A percentile compares a stretch with the other conserved stretches of the same genome.
Conservation (phyloP, 768 basidiomycete species). For the Russula abietina region DNA sequence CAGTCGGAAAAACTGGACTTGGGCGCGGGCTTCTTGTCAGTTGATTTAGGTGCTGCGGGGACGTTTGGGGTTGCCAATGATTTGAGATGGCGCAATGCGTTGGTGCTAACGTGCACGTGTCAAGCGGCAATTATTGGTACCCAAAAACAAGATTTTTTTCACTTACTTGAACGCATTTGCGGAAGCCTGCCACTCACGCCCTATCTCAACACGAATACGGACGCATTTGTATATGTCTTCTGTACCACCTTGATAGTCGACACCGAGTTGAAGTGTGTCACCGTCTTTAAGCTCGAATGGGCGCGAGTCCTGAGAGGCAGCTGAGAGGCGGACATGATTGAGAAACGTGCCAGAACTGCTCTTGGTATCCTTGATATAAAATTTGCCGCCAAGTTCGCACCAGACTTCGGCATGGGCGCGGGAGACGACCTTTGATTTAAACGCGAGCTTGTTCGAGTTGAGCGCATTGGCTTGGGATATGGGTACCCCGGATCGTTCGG, state of each 20-base stretch:
- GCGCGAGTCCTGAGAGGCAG: conserved; percentile 74
- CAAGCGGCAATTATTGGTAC: conserved; percentile 5
- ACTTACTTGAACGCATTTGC: conserved; percentile 89
- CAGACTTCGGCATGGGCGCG: conserved; percentile 94
- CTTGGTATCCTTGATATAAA: conserved; percentile 88
- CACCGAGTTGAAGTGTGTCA: conserved; percentile 89
- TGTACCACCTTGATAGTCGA: conserved; percentile 95
- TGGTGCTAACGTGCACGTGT: conserved; percentile 41
- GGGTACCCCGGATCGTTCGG: conserved; percentile 70
- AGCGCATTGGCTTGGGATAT: conserved; percentile 60
- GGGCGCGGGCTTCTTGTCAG: conserved; percentile 27
- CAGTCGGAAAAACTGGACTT: conserved; percentile 65
- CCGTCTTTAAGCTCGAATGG: conserved; percentile 83
- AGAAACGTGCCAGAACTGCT: conserved; percentile 89
- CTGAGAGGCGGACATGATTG: conserved; percentile 85
- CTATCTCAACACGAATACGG: conserved; percentile 89
- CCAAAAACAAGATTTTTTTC: background rate
- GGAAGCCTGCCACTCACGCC: conserved; percentile 83
- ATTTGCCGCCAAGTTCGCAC: conserved; percentile 61
- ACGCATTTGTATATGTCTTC: conserved; percentile 97
- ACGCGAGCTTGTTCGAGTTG: conserved; percentile 81
- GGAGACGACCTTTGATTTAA: conserved; percentile 93
- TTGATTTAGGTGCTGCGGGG: conserved; percentile 25
- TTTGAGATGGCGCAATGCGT: conserved; percentile 77
- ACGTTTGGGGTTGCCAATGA: conserved; percentile 44